Percentiles rank a stretch among this genome's conserved stretches.
These are phyloP conservation scores for Didymella exigua DNA, from an alignment of 2,329 filamentous ascomycete genomes.

Conservation along the genomic window DNA sequence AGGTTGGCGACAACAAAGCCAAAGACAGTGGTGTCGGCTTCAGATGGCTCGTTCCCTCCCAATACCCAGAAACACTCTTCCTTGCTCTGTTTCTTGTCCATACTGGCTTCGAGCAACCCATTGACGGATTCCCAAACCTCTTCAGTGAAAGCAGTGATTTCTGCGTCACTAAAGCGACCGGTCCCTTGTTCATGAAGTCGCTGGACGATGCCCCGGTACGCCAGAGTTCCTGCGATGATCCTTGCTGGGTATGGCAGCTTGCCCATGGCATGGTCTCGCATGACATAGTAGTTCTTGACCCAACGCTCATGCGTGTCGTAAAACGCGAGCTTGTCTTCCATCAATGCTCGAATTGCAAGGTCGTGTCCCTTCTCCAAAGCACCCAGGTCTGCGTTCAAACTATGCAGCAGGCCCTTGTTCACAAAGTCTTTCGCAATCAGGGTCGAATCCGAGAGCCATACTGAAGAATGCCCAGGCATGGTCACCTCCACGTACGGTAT, in stretches of 20 bases:
- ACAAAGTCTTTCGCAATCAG: slow-evolving; percentile 60
- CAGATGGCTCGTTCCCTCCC: slow-evolving; percentile 59
- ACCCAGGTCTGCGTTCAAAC: slow-evolving; percentile 57
- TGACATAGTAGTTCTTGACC: slow-evolving; percentile 64
- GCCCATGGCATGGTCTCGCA: slow-evolving; percentile 60
- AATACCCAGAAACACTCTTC: slow-evolving; percentile 62
- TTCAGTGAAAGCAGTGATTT: slow-evolving; percentile 53
- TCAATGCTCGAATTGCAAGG: slow-evolving; percentile 58
- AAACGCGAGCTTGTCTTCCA: slow-evolving; percentile 68
- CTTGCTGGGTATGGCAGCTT: slow-evolving; percentile 60
- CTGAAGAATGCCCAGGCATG: slow-evolving; percentile 15
- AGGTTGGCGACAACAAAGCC: slow-evolving; percentile 63
- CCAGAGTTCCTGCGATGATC: slow-evolving; percentile 58
- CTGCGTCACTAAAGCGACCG: slow-evolving; percentile 56
- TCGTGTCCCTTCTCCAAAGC: slow-evolving; percentile 54
- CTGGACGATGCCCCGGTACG: slow-evolving; percentile 51
- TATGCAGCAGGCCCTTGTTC: slow-evolving; percentile 49
- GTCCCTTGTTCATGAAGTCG: slow-evolving; percentile 65
- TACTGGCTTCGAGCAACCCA: slow-evolving; percentile 49
- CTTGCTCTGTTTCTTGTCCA: slow-evolving; percentile 33
- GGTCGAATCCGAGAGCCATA: slow-evolving; percentile 57
- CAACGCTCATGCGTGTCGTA: slow-evolving; percentile 62
- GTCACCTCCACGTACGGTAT: slow-evolving; percentile 61
- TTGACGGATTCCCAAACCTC: slow-evolving; percentile 63
- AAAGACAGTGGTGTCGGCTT: slow-evolving; percentile 63